phyloP scores from a whole-genome alignment of 1,284 basidiomycete species.

The Malassezia cuniculi region DNA sequence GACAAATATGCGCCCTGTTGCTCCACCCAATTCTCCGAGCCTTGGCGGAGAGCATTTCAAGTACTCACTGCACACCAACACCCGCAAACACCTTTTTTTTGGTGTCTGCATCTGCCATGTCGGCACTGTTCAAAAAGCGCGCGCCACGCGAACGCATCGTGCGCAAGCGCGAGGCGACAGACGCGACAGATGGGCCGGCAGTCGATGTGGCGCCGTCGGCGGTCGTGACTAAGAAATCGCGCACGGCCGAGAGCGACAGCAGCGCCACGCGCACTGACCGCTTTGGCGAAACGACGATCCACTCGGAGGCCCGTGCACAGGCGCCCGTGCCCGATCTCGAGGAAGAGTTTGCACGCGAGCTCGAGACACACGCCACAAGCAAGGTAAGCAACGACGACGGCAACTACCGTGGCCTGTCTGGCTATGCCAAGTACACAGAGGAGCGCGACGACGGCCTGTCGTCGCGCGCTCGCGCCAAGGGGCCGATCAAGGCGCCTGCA shows the following conservation, averaged over 20 bases:
- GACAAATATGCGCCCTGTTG: background rate
- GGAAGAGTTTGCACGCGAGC: conserved; percentile 14
- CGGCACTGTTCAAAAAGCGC: conserved; percentile 11
- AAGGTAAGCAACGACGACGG: conserved; percentile 57
- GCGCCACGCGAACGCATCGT: conserved; percentile 10
- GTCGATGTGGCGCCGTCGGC: conserved; percentile 2
- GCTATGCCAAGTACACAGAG: conserved; percentile 63
- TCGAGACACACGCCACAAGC: conserved; percentile 8
- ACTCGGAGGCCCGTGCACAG: conserved; percentile 35
- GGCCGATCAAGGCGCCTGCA: conserved; percentile 45
- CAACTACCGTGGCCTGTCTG: conserved; percentile 69
- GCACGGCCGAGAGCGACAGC: conserved; percentile 41
- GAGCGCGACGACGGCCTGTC: conserved; percentile 59
- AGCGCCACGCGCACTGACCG: conserved; percentile 50
- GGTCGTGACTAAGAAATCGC: conserved; percentile 8
- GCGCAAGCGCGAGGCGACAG: conserved; percentile 4
- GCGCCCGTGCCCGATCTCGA: conserved; percentile 45
- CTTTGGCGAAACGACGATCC: conserved; percentile 53
- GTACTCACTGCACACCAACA: conserved; percentile 5
- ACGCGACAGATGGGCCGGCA: background rate
- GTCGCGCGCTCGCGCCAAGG: conserved; percentile 65
- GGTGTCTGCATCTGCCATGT: too few species aligned
- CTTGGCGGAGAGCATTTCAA: background rate
- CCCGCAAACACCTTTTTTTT: too few species aligned
- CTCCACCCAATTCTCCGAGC: background rate